Conservation (phyloP, 805 yeast genomes). For the Barnettozyma sp. region DNA sequence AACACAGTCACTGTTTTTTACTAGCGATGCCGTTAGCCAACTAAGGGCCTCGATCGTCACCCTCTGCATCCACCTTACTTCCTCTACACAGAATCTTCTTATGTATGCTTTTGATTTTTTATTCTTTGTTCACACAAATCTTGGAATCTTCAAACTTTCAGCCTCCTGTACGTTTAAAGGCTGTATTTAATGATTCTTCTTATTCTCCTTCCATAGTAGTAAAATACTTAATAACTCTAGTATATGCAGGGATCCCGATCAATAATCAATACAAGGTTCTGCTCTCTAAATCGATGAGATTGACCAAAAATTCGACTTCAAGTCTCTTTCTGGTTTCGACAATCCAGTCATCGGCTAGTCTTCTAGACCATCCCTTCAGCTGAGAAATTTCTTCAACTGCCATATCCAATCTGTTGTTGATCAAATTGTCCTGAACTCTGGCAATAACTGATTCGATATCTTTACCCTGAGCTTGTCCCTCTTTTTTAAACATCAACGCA, state of each 20-base stretch:
- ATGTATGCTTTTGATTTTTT: too few relatives aligned
- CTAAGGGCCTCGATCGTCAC: too few relatives aligned
- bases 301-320: constrained; percentile 77
- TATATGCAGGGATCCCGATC: too few relatives aligned
- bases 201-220: too few relatives aligned
- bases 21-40: too few relatives aligned
- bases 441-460: constrained; percentile 88
- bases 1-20: not conserved
- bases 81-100: too few relatives aligned
- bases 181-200: too few relatives aligned
- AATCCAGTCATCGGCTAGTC: constrained; percentile 88
- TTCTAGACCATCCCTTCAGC: constrained; percentile 89
- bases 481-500: constrained; percentile 64
- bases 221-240: too few relatives aligned
- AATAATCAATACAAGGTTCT: constrained; percentile 34
- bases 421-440: constrained; percentile 69
- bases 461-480: constrained; percentile 71
- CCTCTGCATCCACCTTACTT: too few relatives aligned
- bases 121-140: too few relatives aligned
- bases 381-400: constrained; percentile 91
- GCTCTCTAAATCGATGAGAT: constrained; percentile 59
- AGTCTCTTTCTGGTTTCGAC: constrained; percentile 81
- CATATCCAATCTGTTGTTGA: constrained; percentile 68
- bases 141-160: too few relatives aligned
- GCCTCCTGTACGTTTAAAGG: too few relatives aligned